Conservation (phyloP, 2,329 filamentous ascomycete species). For the Paramyrothecium roridum region DNA sequence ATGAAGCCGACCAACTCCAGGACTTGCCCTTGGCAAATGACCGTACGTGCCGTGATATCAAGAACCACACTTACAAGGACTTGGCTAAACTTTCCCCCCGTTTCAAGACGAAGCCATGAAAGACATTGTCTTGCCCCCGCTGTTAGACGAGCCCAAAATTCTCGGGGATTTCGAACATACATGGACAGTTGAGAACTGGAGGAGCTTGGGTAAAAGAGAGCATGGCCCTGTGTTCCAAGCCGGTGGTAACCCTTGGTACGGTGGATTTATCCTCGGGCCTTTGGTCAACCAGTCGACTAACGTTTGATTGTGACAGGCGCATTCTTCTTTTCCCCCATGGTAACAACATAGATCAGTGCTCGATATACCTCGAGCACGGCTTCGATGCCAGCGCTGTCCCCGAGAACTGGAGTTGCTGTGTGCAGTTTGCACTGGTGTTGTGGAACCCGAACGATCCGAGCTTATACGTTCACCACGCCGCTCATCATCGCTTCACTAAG, state of each 20-base stretch:
- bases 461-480: constrained; percentile 74
- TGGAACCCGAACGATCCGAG: constrained; percentile 94
- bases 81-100: constrained; percentile 15
- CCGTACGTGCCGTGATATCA: constrained; percentile 35
- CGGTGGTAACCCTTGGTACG: constrained; percentile 82
- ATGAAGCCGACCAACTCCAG: constrained; percentile 44
- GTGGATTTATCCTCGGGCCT: constrained; percentile 10
- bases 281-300: constrained; percentile 5
- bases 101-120: constrained; percentile 76
- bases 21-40: constrained; percentile 50
- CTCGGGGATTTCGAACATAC: constrained; percentile 74
- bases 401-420: constrained; percentile 94
- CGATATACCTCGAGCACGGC: constrained; percentile 94
- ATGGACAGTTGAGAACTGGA: constrained; percentile 88
- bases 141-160: constrained; percentile 73
- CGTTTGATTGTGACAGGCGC: constrained; percentile 54
- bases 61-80: constrained; percentile 3
- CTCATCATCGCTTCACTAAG: constrained; percentile 93
- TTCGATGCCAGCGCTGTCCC: constrained; percentile 73
- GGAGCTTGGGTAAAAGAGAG: constrained; percentile 70
- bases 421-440: constrained; percentile 90
- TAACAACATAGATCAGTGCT: constrained; percentile 90
- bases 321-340: constrained; percentile 94
- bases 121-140: constrained; percentile 69
- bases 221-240: constrained; percentile 87